Percentiles rank a stretch among this genome's conserved stretches.
Evolutionary conservation across 2,329 filamentous ascomycete genomes (phyloP).

Genomic region (Cladosporium colombiae): DNA sequence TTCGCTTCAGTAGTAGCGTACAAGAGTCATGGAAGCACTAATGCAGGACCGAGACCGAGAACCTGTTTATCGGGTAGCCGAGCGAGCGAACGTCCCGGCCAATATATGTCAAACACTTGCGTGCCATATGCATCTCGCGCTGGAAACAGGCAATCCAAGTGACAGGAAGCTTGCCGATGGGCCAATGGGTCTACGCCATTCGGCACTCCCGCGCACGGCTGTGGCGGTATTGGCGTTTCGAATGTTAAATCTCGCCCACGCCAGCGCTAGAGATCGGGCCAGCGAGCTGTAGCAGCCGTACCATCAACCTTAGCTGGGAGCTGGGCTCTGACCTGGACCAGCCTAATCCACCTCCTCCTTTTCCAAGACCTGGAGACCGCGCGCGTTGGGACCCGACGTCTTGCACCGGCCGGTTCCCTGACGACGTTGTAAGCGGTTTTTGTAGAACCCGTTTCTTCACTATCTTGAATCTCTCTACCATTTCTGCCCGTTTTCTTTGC

Average conservation of each 20-base stretch:
- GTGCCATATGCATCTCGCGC: neutral
- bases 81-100: neutral
- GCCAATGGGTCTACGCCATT: neutral
- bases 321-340: neutral
- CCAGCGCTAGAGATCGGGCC: constrained; percentile 1
- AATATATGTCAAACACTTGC: constrained; percentile 3
- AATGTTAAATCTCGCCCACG: constrained; percentile 10
- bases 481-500: constrained; percentile 2
- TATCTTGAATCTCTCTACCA: neutral
- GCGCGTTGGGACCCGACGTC: neutral
- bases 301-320: neutral
- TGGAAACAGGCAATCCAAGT: neutral
- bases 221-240: constrained; percentile 8
- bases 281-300: neutral
- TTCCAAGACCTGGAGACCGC: constrained; percentile 10
- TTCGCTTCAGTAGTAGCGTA: neutral
- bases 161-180: neutral
- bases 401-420: neutral
- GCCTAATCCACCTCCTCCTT: constrained; percentile 13
- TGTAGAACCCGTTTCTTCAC: constrained; percentile 8
- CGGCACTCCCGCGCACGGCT: neutral
- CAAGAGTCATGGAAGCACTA: constrained; percentile 2
- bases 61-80: constrained; percentile 4
- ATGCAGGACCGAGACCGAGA: constrained; percentile 1
- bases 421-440: neutral